Percentiles rank a stretch among this genome's conserved stretches.
Conservation (phyloP, 164 flowering plant species). For the Macadamia tetraphylla region DNA sequence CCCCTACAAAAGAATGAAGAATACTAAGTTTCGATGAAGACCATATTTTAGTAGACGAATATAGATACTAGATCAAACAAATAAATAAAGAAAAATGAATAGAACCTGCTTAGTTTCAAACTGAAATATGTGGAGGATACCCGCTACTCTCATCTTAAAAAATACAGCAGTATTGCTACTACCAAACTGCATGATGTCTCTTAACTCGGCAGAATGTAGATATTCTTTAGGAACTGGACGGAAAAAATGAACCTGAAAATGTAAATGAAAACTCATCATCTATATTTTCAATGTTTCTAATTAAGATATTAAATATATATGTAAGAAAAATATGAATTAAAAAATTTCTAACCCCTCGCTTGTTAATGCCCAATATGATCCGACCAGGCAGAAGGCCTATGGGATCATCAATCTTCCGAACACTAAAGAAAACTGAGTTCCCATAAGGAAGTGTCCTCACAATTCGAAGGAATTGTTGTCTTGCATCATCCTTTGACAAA, state of each 20-base stretch:
- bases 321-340: not conserved
- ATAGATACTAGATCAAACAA: not conserved
- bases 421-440: constrained; percentile 87
- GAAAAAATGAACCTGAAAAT: constrained; percentile 85
- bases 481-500: constrained; percentile 88
- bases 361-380: constrained; percentile 85
- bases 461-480: constrained; percentile 86
- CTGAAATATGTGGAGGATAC: constrained; percentile 96
- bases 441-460: constrained; percentile 91
- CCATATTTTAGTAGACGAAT: not conserved
- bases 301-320: not conserved
- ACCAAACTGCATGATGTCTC: constrained; percentile 99
- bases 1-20: constrained; percentile 48
- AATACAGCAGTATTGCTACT: constrained; percentile 98
- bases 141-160: constrained; percentile 99
- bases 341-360: constrained; percentile 62
- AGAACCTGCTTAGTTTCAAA: constrained; percentile 97
- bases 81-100: not conserved
- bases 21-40: not conserved
- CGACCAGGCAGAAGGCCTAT: constrained; percentile 98
- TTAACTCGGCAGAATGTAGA: constrained; percentile 93
- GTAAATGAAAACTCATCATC: constrained; percentile 11
- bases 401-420: constrained; percentile 97
- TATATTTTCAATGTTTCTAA: not conserved
- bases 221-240: constrained; percentile 99